A percentile compares a stretch with the other conserved stretches of the same genome.
Conservation (phyloP, 257 asterid genomes). For the Fraxinus quadrangulata region DNA sequence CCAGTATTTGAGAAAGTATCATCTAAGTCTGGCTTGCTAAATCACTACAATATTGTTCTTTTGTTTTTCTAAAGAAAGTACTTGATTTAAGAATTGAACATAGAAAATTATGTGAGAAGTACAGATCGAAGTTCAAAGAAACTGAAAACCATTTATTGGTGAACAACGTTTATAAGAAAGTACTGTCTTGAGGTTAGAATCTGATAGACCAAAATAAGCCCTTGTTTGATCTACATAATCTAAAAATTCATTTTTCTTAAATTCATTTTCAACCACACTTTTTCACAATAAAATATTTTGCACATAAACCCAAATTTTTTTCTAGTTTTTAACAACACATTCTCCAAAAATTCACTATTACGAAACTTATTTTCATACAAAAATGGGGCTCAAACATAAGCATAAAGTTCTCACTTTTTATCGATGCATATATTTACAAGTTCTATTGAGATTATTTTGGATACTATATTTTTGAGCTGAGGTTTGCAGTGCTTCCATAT, state of each 20-base stretch:
- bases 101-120: neutral
- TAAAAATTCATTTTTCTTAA: too few relatives aligned
- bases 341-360: too few relatives aligned
- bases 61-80: neutral
- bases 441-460: neutral
- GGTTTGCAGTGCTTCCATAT: neutral
- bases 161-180: neutral
- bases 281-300: too few relatives aligned
- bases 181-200: neutral
- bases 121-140: neutral
- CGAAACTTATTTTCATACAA: too few relatives aligned
- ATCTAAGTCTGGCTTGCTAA: neutral
- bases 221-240: too few relatives aligned
- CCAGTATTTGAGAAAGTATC: neutral
- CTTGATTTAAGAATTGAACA: conserved; percentile 5
- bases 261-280: too few relatives aligned
- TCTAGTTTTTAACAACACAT: too few relatives aligned
- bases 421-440: conserved; percentile 8
- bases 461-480: neutral
- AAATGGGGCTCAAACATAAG: too few relatives aligned
- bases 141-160: neutral
- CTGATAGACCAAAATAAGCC: neutral
- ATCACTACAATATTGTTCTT: neutral
- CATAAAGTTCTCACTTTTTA: neutral
- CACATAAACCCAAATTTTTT: too few relatives aligned